Evolutionary conservation across 2,329 filamentous ascomycete species (phyloP).

Genomic region (Apiospora hydei): DNA sequence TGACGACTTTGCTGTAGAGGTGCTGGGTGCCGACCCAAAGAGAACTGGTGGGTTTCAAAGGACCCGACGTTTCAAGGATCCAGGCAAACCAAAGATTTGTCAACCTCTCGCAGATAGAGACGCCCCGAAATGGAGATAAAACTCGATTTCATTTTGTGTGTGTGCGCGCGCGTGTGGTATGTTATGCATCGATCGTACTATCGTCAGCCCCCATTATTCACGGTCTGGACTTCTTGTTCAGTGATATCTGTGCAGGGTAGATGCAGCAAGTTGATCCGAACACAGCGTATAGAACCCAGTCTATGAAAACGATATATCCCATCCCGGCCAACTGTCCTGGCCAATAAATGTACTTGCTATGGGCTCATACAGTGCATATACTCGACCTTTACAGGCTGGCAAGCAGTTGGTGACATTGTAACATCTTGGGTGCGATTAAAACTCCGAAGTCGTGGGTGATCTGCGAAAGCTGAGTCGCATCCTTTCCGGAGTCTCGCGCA

Average conservation of each 20-base stretch:
- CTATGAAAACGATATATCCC: background rate
- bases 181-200: background rate
- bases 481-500: conserved; percentile 1
- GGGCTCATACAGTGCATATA: background rate
- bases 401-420: background rate
- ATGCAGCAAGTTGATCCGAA: too few relatives aligned
- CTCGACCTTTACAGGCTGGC: background rate
- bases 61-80: conserved; percentile 13
- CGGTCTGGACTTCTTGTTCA: background rate
- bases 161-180: background rate
- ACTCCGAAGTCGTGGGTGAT: background rate
- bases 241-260: background rate
- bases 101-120: background rate
- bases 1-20: background rate
- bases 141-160: background rate
- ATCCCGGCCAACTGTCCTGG: background rate
- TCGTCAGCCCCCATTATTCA: background rate
- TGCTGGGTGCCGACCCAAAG: background rate
- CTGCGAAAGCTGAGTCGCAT: conserved; percentile 3
- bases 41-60: conserved; percentile 18
- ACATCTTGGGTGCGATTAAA: background rate
- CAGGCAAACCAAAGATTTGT: conserved; percentile 10
- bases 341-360: background rate
- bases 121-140: background rate
- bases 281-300: background rate